Conservation (phyloP, 2,329 filamentous ascomycete species). For the Zasmidium cellare region DNA sequence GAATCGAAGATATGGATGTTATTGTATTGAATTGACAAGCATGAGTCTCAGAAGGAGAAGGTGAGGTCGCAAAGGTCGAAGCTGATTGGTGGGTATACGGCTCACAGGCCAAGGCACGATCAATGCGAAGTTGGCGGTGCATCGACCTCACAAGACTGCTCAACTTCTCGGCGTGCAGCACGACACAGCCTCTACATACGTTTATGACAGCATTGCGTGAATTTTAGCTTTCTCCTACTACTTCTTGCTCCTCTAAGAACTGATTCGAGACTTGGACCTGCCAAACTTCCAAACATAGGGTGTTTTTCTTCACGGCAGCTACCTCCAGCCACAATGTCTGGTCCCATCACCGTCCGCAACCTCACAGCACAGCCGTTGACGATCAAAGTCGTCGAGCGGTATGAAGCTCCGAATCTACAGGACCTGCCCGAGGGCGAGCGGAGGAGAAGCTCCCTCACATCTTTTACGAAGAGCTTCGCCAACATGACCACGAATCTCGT, state of each 20-base stretch:
- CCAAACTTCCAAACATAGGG: background rate
- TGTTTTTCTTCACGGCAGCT: background rate
- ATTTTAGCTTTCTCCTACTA: background rate
- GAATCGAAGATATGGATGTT: too few species aligned
- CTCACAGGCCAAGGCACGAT: background rate
- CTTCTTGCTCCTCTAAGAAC: background rate
- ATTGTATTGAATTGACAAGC: too few species aligned
- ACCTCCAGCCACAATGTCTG: conserved; percentile 27
- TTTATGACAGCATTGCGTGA: background rate
- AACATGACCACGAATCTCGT: conserved; percentile 40
- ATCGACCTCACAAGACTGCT: background rate
- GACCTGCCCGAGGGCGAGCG: conserved; percentile 24
- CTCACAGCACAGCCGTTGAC: conserved; percentile 72
- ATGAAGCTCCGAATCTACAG: conserved; percentile 56
- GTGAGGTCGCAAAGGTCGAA: background rate
- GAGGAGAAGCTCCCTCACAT: conserved; percentile 39
- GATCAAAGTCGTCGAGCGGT: conserved; percentile 72
- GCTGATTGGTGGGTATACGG: background rate
- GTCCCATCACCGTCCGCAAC: conserved; percentile 73
- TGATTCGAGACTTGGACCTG: background rate
- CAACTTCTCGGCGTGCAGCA: background rate
- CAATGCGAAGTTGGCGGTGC: background rate
- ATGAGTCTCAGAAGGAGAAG: background rate
- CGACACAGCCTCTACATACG: background rate
- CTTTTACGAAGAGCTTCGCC: conserved; percentile 21